Evolutionary conservation across 148 eudicot species (phyloP), one percentile per base, ranked within the genome.

Genomic region (Rheum nobile): DNA sequence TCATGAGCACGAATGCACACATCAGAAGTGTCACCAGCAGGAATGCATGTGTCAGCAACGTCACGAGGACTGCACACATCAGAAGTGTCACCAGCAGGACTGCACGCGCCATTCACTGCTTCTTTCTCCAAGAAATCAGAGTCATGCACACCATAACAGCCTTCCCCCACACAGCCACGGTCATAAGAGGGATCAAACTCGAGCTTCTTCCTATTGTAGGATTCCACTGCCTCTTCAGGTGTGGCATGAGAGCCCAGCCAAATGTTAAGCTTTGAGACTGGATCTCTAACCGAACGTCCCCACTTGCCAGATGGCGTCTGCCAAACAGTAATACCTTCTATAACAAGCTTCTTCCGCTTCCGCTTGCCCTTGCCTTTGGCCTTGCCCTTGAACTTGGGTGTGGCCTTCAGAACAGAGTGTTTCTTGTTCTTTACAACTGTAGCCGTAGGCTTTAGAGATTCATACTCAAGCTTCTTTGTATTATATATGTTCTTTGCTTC

Each of bases 391-490:
- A 28, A 11, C 67, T 59, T 59, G 67, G 13, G 34, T 11, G 10
- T 59, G 4, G 41, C 32, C 9, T 57, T 57, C 31, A 28, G 67
- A 9, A 26, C 4, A 3, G 67, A 65, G 22, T 16, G 38, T 31
- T 65, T 65, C 41, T 65, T 32, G n/a, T 65, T 8, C 39, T 65
- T 65, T 4, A 65, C 14, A 16, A 65, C 70, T 34, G 10, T 14
- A 32, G 70, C 70, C 17, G 10, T 14, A 32, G 70, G 70, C 11
- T 3, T 34, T 9, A 65, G 22, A 21, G 32, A 71, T 52, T 3
- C 17, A 73, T 31, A 46, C 61, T 73, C 75, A 17, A 47, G 59
- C 59, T 73, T 73, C 65, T 34, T 73, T 73, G 52, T 48, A 35
- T 52, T 17, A 73, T 73, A 73, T 13, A 52, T 46, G 35, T 7